Percentiles rank a stretch among this genome's conserved stretches.
These are phyloP conservation scores for Phialophora verrucosa DNA, from an alignment of 2,329 filamentous ascomycete genomes.

Conservation along the genomic window DNA sequence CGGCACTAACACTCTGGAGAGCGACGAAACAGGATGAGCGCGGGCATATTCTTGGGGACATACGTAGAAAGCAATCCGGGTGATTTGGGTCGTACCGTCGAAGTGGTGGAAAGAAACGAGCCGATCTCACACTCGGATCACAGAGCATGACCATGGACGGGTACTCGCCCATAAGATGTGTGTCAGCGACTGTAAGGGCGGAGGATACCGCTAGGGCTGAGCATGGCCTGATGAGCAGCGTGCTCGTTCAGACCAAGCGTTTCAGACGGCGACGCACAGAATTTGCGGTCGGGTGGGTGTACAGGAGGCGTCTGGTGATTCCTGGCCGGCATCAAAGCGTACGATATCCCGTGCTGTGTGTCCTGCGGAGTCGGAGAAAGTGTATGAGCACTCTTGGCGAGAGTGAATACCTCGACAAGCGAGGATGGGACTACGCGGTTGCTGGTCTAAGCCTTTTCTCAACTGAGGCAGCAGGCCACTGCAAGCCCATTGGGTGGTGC, in stretches of 20 bases:
- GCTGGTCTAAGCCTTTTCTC: constrained; percentile 17
- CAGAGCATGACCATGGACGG: constrained; percentile 14
- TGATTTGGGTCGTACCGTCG: constrained; percentile 10
- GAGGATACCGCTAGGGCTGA: constrained; percentile 13
- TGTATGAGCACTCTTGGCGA: constrained; percentile 7
- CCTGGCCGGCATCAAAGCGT: constrained; percentile 1
- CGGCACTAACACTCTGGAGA: constrained; percentile 15
- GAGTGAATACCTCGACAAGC: constrained; percentile 5
- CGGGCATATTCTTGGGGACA: constrained; percentile 13
- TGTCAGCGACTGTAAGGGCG: constrained; percentile 13
- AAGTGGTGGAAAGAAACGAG: constrained; percentile 10
- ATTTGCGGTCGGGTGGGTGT: constrained; percentile 4
- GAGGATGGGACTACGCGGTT: constrained; percentile 1
- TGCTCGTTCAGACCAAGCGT: background rate
- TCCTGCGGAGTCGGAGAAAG: background rate
- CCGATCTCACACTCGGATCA: constrained; percentile 11
- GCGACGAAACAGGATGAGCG: constrained; percentile 12
- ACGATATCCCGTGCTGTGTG: background rate
- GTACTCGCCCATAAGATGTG: constrained; percentile 16
- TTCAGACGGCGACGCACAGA: constrained; percentile 3
- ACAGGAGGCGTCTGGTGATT: constrained; percentile 11
- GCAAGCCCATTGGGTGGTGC: constrained; percentile 30
- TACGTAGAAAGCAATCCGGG: constrained; percentile 2
- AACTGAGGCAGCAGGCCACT: constrained; percentile 15
- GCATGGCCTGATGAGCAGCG: constrained; percentile 11